These are phyloP conservation scores for Pseudevernia furfuracea DNA, from an alignment of 495 filamentous ascomycete genomes.

Conservation along the genomic window DNA sequence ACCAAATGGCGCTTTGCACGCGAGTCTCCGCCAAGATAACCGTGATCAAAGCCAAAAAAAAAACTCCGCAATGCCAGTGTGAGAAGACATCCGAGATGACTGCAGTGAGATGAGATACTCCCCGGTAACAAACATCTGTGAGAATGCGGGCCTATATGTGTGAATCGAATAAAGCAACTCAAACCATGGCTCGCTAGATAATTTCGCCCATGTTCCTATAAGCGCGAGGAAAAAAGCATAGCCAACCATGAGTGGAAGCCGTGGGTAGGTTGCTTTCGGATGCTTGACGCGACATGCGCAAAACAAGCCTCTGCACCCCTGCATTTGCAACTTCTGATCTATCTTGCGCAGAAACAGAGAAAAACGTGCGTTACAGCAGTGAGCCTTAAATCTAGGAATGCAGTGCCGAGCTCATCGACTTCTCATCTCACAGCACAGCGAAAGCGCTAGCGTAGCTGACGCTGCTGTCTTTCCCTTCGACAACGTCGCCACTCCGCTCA, in stretches of 20 bases:
- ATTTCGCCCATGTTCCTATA: background rate
- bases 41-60: background rate
- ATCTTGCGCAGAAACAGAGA: background rate
- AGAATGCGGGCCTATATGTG: background rate
- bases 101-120: background rate
- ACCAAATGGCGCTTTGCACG: no score
- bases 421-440: slow-evolving; percentile 40
- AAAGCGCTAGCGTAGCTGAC: slow-evolving; percentile 91
- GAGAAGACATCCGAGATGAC: background rate
- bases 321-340: slow-evolving; percentile 1
- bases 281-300: slow-evolving; percentile 11
- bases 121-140: background rate
- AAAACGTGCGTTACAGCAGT: background rate
- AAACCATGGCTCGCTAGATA: background rate
- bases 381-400: background rate
- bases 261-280: background rate
- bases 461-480: slow-evolving; percentile 66
- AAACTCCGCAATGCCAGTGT: background rate
- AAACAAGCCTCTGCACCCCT: slow-evolving; percentile 3
- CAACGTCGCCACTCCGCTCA: slow-evolving; percentile 77
- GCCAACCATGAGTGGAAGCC: background rate
- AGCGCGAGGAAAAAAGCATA: background rate
- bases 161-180: background rate
- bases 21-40: no score
- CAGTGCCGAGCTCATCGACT: background rate